Conservation (phyloP, 2,329 filamentous ascomycete species). For the Cladorrhinum sp. region DNA sequence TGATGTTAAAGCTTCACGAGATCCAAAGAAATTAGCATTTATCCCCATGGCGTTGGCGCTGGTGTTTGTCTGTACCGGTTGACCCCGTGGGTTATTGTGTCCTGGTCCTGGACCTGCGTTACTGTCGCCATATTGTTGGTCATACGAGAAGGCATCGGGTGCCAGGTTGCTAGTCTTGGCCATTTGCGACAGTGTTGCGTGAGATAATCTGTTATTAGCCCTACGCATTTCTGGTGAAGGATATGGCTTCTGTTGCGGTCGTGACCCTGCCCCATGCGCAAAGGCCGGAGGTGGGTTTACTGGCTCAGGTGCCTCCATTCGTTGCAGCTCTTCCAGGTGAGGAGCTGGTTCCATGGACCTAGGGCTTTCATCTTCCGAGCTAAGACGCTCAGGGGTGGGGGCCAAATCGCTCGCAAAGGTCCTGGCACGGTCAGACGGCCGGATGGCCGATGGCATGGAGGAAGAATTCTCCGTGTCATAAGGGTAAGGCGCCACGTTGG, state of each 20-base stretch:
- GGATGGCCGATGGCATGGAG: constrained; percentile 25
- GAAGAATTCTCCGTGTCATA: constrained; percentile 18
- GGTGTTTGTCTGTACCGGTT: constrained; percentile 51
- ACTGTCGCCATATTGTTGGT: constrained; percentile 32
- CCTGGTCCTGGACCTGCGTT: constrained; percentile 33
- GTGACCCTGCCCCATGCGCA: constrained; percentile 67
- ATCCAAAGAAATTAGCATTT: constrained; percentile 53
- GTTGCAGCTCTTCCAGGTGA: constrained; percentile 52
- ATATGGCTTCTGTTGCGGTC: constrained; percentile 66
- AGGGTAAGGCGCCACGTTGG: constrained; percentile 26
- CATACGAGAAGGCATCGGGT: constrained; percentile 33
- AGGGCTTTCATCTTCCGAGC: constrained; percentile 55
- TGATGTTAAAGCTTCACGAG: constrained; percentile 51
- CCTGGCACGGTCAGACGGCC: constrained; percentile 24
- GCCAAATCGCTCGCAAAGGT: constrained; percentile 43
- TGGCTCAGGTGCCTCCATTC: constrained; percentile 66
- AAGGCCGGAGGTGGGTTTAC: constrained; percentile 78
- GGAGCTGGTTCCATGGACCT: constrained; percentile 42
- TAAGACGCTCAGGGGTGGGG: constrained; percentile 50
- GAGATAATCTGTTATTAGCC: constrained; percentile 80
- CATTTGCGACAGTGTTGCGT: constrained; percentile 76
- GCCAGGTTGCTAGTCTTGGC: constrained; percentile 62
- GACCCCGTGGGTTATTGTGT: constrained; percentile 39
- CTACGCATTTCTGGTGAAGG: constrained; percentile 74
- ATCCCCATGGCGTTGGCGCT: constrained; percentile 46